Evolutionary conservation across 2,329 filamentous ascomycete genomes (phyloP).

Genomic region (Delphinella strobiligena): DNA sequence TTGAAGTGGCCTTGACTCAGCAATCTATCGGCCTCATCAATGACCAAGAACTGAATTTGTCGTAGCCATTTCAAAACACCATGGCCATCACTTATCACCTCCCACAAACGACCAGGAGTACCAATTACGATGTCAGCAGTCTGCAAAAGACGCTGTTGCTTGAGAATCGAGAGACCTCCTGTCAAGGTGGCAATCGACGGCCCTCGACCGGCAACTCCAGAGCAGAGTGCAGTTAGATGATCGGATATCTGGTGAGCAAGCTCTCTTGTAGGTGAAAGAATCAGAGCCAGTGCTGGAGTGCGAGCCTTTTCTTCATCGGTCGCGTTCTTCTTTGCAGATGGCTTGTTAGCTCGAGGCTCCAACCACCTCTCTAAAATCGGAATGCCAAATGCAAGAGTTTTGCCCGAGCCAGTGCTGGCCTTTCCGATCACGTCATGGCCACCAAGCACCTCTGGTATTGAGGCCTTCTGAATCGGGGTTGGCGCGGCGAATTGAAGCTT

Average conservation of each 20-base stretch:
- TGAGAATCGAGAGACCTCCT: constrained; percentile 84
- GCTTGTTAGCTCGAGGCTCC: constrained; percentile 26
- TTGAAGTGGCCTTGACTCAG: constrained; percentile 92
- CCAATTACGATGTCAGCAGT: constrained; percentile 79
- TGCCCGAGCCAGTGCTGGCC: constrained; percentile 90
- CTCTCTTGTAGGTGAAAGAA: constrained; percentile 86
- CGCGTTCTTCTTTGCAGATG: constrained; percentile 12
- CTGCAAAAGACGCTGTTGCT: constrained; percentile 75
- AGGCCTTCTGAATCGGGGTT: constrained; percentile 65
- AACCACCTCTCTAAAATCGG: constrained; percentile 83
- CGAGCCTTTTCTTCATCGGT: constrained; percentile 15
- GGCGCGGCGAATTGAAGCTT: constrained; percentile 70
- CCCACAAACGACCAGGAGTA: constrained; percentile 88
- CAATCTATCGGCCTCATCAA: constrained; percentile 89
- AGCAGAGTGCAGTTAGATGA: constrained; percentile 67
- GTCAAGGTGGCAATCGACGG: constrained; percentile 71
- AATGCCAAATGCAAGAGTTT: constrained; percentile 89
- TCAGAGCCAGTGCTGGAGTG: constrained; percentile 53
- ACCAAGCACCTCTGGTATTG: constrained; percentile 70
- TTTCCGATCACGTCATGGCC: constrained; percentile 93
- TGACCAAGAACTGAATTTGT: constrained; percentile 66
- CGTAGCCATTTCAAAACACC: constrained; percentile 60
- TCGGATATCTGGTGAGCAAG: constrained; percentile 81
- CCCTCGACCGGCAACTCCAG: constrained; percentile 47
- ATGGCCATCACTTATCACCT: constrained; percentile 68